Percentiles rank a stretch among this genome's conserved stretches.
phyloP scores from a whole-genome alignment of 768 basidiomycete genomes.

The Mycena indigotica region DNA sequence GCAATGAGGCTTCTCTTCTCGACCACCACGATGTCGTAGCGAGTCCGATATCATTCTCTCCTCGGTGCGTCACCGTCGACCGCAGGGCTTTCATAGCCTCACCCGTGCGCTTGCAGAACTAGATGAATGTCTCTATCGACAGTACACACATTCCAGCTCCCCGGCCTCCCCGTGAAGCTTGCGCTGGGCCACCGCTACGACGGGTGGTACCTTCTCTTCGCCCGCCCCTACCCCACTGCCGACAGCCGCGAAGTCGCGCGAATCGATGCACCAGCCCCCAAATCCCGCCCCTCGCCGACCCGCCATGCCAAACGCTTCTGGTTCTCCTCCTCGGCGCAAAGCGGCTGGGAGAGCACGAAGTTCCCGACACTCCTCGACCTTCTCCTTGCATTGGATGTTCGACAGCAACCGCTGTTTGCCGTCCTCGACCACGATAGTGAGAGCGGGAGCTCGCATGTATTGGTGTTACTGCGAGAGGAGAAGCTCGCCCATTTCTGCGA shows the following conservation, averaged over 20 bases:
- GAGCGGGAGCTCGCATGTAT: conserved; percentile 12
- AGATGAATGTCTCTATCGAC: neutral
- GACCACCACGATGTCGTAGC: too few relatives aligned
- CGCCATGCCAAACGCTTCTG: conserved; percentile 12
- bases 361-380: conserved; percentile 18
- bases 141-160: conserved; percentile 15
- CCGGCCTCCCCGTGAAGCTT: conserved; percentile 11
- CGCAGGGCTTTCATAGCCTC: too few relatives aligned
- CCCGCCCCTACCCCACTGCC: conserved; percentile 17
- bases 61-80: too few relatives aligned
- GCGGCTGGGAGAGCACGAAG: conserved; percentile 19
- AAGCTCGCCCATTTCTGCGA: conserved; percentile 20
- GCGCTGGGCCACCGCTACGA: conserved; percentile 22
- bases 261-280: conserved; percentile 10
- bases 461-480: conserved; percentile 20
- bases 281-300: neutral
- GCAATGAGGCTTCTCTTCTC: too few relatives aligned
- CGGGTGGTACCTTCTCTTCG: conserved; percentile 25
- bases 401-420: conserved; percentile 15
- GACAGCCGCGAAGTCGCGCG: conserved; percentile 22
- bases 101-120: too few relatives aligned
- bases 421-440: conserved; percentile 14
- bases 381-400: conserved; percentile 13
- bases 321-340: conserved; percentile 16
- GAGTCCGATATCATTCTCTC: too few relatives aligned